phyloP scores from a whole-genome alignment of 1,284 basidiomycete genomes.

The Ustilago trichophora region DNA sequence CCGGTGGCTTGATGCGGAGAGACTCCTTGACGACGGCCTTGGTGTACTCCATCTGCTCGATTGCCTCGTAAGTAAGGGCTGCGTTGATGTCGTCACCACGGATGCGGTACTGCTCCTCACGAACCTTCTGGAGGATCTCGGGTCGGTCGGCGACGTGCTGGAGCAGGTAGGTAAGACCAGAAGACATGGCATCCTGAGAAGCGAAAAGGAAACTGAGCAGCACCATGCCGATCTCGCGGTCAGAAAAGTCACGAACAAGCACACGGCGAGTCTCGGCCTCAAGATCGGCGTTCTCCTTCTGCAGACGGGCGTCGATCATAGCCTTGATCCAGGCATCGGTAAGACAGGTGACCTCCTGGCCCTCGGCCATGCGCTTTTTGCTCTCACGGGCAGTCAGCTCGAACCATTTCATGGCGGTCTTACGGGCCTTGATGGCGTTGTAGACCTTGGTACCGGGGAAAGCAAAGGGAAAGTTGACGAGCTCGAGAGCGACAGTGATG shows the following conservation, averaged over 20 bases:
- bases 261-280: constrained; percentile 68
- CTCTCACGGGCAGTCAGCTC: constrained; percentile 80
- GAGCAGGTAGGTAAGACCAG: constrained; percentile 83
- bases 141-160: constrained; percentile 95
- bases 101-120: constrained; percentile 87
- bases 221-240: constrained; percentile 96
- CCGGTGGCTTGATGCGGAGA: constrained; percentile 84
- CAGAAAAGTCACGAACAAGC: constrained; percentile 79
- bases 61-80: constrained; percentile 85
- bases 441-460: constrained; percentile 88
- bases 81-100: constrained; percentile 81
- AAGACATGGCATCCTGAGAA: constrained; percentile 95
- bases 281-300: constrained; percentile 70
- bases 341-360: constrained; percentile 85
- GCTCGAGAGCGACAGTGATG: constrained; percentile 92
- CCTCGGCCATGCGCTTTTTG: constrained; percentile 84
- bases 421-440: constrained; percentile 91
- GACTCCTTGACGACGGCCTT: constrained; percentile 92
- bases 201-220: constrained; percentile 94
- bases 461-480: constrained; percentile 95
- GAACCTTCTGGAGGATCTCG: constrained; percentile 85
- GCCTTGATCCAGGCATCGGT: constrained; percentile 90
- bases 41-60: constrained; percentile 93
- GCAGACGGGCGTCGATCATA: constrained; percentile 72
- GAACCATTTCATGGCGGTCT: constrained; percentile 85